Conservation (phyloP, 345 rosid genomes). For the Eucalyptus sideroxylon region DNA sequence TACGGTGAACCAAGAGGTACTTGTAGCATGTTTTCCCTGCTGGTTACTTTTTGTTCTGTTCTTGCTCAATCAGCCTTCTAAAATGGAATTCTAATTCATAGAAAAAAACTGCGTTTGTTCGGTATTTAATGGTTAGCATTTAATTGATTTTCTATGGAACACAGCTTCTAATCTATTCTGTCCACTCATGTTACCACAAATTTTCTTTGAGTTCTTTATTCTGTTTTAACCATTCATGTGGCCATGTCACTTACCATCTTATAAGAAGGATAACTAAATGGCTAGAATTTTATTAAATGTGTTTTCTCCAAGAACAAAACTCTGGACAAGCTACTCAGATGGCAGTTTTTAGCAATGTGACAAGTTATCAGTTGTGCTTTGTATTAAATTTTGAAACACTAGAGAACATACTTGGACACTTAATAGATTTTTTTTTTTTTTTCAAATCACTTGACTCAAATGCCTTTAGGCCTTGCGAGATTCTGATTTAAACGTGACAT, state of each 20-base stretch:
- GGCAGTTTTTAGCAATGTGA: background rate
- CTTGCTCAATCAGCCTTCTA: background rate
- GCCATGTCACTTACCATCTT: background rate
- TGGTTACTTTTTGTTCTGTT: background rate
- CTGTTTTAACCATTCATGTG: background rate
- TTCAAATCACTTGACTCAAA: background rate
- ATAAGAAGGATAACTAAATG: background rate
- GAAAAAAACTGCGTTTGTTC: background rate
- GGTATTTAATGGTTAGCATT: background rate
- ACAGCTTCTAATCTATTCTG: background rate
- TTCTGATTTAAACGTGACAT: background rate
- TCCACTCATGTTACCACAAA: background rate
- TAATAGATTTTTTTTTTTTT: background rate
- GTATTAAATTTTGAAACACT: background rate
- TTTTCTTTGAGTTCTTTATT: background rate
- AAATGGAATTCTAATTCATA: background rate
- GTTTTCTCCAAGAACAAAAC: background rate
- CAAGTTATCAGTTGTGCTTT: background rate
- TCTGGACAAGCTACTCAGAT: background rate
- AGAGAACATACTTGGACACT: background rate
- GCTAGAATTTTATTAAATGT: background rate
- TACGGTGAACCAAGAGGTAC: slow-evolving; percentile 57
- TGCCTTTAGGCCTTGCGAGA: background rate
- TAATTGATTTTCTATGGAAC: background rate
- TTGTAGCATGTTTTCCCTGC: background rate